Evolutionary conservation across 169 alveolate species (phyloP).

Genomic region (Plasmodium gonderi): DNA sequence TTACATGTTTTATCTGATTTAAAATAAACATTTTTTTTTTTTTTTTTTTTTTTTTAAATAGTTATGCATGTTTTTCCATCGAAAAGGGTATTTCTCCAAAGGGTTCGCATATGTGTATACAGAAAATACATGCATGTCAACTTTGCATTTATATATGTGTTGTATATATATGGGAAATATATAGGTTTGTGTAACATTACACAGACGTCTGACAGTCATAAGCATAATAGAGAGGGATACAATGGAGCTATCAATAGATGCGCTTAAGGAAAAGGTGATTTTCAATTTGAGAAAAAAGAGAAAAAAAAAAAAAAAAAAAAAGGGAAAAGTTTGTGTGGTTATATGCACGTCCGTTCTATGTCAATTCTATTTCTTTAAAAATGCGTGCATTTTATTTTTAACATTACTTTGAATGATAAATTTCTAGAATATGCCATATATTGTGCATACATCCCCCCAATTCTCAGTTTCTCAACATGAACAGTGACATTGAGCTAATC

Average conservation of each 20-base stretch:
- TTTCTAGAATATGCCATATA: no score
- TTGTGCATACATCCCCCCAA: background rate
- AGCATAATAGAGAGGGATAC: background rate
- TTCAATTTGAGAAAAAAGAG: no score
- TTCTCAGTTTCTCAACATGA: constrained; percentile 47
- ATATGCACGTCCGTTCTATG: background rate
- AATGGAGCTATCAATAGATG: constrained; percentile 62
- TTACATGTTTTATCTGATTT: no score
- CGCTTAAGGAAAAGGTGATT: constrained; percentile 64
- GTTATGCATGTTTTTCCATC: no score
- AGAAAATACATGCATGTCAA: background rate
- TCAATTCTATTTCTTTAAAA: no score
- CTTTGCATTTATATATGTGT: background rate
- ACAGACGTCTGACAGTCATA: background rate
- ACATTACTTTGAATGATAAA: no score
- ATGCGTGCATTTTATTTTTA: no score
- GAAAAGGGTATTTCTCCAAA: no score
- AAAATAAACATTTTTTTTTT: no score
- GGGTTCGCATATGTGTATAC: background rate
- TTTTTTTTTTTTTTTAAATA: background rate
- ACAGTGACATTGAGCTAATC: constrained; percentile 63
- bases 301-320: background rate
- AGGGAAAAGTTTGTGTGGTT: background rate
- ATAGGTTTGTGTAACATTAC: background rate
- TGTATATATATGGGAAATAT: background rate